A percentile compares a stretch with the other conserved stretches of the same genome.
Evolutionary conservation across 2,329 filamentous ascomycete genomes (phyloP).

Genomic region (Ophiostoma ips): DNA sequence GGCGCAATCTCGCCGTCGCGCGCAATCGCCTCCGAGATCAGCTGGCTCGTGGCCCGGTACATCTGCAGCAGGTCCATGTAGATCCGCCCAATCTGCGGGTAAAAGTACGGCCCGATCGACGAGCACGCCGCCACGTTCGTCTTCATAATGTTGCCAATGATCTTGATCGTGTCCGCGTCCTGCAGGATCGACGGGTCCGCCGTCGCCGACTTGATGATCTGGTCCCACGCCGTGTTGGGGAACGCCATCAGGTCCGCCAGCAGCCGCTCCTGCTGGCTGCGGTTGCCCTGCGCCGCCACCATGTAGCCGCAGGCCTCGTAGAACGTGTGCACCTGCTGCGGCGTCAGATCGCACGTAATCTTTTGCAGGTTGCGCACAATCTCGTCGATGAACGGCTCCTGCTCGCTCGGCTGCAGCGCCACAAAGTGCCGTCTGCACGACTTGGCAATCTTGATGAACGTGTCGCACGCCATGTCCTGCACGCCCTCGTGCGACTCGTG

Average conservation of each 20-base stretch:
- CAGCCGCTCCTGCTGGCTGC: conserved; percentile 80
- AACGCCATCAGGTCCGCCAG: conserved; percentile 86
- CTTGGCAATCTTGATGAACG: conserved; percentile 98
- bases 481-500: conserved; percentile 98
- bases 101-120: conserved; percentile 94
- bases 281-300: conserved; percentile 95
- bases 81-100: conserved; percentile 92
- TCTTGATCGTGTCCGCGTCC: conserved; percentile 90
- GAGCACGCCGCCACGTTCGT: conserved; percentile 98
- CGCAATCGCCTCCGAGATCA: conserved; percentile 87
- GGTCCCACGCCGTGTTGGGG: conserved; percentile 89
- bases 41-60: conserved; percentile 92
- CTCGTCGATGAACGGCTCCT: conserved; percentile 94
- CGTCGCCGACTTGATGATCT: conserved; percentile 80
- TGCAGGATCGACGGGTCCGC: conserved; percentile 76
- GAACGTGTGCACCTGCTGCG: conserved; percentile 96
- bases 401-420: conserved; percentile 84
- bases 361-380: conserved; percentile 92
- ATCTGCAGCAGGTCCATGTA: conserved; percentile 98
- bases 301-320: conserved; percentile 99
- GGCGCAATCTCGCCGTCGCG: conserved; percentile 69
- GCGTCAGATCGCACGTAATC: conserved; percentile 87
- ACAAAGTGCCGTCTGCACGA: conserved; percentile 98
- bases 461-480: conserved; percentile 99
- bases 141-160: conserved; percentile 99